Conservation (phyloP, 2,329 filamentous ascomycete genomes). For the Fusarium floridanum region DNA sequence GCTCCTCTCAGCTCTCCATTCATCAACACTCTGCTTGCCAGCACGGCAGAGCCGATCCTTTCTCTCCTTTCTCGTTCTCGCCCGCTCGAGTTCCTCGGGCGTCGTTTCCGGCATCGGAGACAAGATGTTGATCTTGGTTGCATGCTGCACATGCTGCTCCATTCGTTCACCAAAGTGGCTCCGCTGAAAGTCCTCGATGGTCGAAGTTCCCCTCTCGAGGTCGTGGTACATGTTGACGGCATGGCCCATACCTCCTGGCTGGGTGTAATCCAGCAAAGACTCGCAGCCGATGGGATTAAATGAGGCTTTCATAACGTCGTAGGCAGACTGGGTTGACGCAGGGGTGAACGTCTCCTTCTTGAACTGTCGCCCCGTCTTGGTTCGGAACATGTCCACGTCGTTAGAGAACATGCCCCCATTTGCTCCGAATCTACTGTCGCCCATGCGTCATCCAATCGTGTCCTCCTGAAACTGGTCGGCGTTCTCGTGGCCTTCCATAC, state of each 20-base stretch:
- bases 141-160: background rate
- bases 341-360: background rate
- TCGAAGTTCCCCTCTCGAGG: background rate
- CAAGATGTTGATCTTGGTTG: background rate
- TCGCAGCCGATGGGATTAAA: background rate
- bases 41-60: background rate
- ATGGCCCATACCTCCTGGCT: background rate
- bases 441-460: background rate
- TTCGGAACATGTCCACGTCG: background rate
- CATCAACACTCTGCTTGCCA: background rate
- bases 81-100: background rate
- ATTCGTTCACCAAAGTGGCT: background rate
- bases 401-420: background rate
- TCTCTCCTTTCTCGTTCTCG: background rate
- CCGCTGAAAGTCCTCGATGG: background rate
- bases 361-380: background rate
- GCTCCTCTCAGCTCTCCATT: background rate
- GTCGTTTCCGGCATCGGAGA: background rate
- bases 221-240: background rate
- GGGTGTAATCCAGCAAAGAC: background rate
- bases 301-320: background rate
- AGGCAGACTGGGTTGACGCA: background rate
- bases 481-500: background rate
- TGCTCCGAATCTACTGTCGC: background rate
- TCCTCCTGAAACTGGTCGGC: background rate